Conservation (phyloP, 345 rosid genomes). For the Brassica napus region Da-Ae NC_063441.1:19235001-19235500, state of each 20-base stretch:
- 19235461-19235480: slow-evolving; percentile 14
- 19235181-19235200: not conserved
- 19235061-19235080: not conserved
- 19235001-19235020: no score
- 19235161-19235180: not conserved
- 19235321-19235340: not conserved
- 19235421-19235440: slow-evolving; percentile 1
- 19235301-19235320: not conserved
- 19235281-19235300: not conserved
- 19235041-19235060: not conserved
- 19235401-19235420: slow-evolving; percentile 23
- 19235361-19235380: not conserved
- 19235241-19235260: not conserved
- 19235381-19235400: slow-evolving; percentile 11
- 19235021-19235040: not conserved
- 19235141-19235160: not conserved
- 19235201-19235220: no score
- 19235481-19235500: slow-evolving; percentile 19
- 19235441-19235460: not conserved
- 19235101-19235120: not conserved
- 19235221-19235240: not conserved
- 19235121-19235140: not conserved
- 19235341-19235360: not conserved
- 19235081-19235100: not conserved
- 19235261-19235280: not conserved